Evolutionary conservation across 345 rosid genomes (phyloP), one percentile per base, ranked within the genome.

Genomic region (Zanthoxylum bungeanum): DNA sequence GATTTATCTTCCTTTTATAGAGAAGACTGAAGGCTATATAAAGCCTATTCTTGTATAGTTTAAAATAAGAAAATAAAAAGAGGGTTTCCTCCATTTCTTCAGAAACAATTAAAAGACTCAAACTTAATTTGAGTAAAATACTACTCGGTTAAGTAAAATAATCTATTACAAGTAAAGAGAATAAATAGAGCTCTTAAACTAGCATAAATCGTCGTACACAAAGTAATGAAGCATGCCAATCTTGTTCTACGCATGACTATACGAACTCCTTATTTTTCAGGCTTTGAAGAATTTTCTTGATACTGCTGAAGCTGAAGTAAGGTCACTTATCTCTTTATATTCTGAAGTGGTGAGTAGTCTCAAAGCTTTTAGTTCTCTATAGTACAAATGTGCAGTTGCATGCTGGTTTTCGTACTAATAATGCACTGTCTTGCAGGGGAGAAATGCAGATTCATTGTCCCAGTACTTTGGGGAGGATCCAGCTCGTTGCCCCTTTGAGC

Each of bases 391-490:
- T 56, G 58, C 59, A 7, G 31, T 57, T 50, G 1, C 0, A n/a
- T 40, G 42, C 76, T 59, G 79, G 55, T 62, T 59, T 74, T 55
- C 28, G 21, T 78, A 30, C 67, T 70, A 68, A 66, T 27, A 53
- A 56, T 25, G 21, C 68, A 64, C 71, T n/a, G 53, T 58, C 51
- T 79, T 81, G 68, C 87, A 95, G 99, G 99, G 99, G 66, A 84
- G 87, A 82, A 95, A 86, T 85, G 98, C 98, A 16, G 99, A 95
- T 88, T 92, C 97, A 4, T 79, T 95, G 81, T 89, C 93, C 28
- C 99, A 89, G 53, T 95, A 95, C 79, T 92, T 95, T 39, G 98
- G 98, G 69, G 98, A 95, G 82, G 99, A 95, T 88, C 99, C 99
- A 50, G 86, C 91, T 66, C 89, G 97, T 14, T 95, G 98, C 70